Evolutionary conservation across 2,329 filamentous ascomycete species (phyloP).

Genomic region (Aspergillus luchuensis): DNA sequence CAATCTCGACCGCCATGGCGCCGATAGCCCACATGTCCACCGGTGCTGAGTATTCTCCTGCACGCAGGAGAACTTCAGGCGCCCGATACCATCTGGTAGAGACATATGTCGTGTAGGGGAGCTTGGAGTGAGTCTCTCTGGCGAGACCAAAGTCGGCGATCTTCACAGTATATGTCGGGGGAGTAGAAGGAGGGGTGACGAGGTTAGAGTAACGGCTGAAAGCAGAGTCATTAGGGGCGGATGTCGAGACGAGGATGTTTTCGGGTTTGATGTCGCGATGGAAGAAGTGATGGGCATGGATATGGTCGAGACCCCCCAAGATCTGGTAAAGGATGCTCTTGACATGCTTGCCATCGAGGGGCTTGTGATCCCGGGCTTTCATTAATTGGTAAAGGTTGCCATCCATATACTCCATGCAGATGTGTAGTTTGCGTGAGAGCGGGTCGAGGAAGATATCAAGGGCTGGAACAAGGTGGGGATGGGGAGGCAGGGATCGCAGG

Average conservation of each 20-base stretch:
- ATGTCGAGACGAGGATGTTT: constrained; percentile 95
- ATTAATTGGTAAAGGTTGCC: constrained; percentile 98
- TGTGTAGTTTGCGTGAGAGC: constrained; percentile 93
- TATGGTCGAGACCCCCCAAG: constrained; percentile 92
- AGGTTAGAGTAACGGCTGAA: constrained; percentile 92
- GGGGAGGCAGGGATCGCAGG: constrained; percentile 80
- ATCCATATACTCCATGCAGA: constrained; percentile 99
- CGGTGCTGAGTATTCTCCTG: constrained; percentile 94
- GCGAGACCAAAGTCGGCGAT: constrained; percentile 97
- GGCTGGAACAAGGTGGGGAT: constrained; percentile 92
- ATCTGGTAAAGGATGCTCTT: constrained; percentile 99
- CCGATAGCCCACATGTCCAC: constrained; percentile 99
- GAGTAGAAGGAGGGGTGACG: constrained; percentile 92
- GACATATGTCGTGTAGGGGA: constrained; percentile 97
- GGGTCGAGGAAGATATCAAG: constrained; percentile 98
- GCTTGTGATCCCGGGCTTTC: constrained; percentile 97
- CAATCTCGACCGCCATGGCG: constrained; percentile 97
- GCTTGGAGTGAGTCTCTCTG: constrained; percentile 93
- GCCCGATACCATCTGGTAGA: constrained; percentile 95
- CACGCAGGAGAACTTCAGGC: constrained; percentile 88
- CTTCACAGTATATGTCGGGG: constrained; percentile 92
- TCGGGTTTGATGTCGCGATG: constrained; percentile 99
- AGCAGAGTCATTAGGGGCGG: constrained; percentile 79
- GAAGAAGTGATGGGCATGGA: constrained; percentile 96
- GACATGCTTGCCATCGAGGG: constrained; percentile 82